Evolutionary conservation across 2,329 filamentous ascomycete genomes (phyloP).

Genomic region (Rhynchosporium agropyri): DNA sequence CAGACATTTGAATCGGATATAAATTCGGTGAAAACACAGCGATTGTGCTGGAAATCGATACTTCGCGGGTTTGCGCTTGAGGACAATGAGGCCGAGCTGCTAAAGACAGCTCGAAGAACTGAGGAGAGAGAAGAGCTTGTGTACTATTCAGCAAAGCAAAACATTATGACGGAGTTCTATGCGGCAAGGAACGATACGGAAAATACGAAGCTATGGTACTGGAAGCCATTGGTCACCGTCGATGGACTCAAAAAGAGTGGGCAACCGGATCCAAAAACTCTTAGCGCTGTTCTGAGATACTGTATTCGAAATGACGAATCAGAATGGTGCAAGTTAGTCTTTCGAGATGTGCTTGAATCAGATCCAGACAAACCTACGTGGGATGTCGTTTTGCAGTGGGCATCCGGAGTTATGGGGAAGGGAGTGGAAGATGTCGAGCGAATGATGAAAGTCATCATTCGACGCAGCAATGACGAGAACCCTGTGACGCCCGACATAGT

Average conservation of each 20-base stretch:
- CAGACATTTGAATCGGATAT: not conserved
- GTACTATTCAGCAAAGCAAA: conserved; percentile 52
- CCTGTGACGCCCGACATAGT: conserved; percentile 62
- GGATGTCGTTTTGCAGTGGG: conserved; percentile 76
- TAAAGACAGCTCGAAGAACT: conserved; percentile 57
- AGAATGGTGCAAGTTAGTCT: conserved; percentile 64
- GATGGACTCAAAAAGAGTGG: conserved; percentile 14
- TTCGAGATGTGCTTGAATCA: conserved; percentile 49
- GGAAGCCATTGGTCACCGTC: conserved; percentile 44
- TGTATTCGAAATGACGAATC: conserved; percentile 61
- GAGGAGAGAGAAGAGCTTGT: conserved; percentile 48
- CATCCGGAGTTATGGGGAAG: conserved; percentile 68
- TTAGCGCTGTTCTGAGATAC: conserved; percentile 60
- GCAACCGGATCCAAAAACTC: conserved; percentile 43
- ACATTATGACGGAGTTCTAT: conserved; percentile 64
- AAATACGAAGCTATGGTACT: conserved; percentile 70
- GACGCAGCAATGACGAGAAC: conserved; percentile 50
- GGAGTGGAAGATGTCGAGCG: conserved; percentile 71
- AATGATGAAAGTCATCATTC: conserved; percentile 71
- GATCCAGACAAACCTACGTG: conserved; percentile 59
- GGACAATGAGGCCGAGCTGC: conserved; percentile 58
- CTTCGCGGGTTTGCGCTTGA: conserved; percentile 65
- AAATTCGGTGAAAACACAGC: conserved; percentile 32
- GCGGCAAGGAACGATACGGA: conserved; percentile 57
- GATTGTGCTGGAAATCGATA: conserved; percentile 52